These are phyloP conservation scores for Eutypa lata DNA, from an alignment of 2,329 filamentous ascomycete genomes.

Conservation along the genomic window DNA sequence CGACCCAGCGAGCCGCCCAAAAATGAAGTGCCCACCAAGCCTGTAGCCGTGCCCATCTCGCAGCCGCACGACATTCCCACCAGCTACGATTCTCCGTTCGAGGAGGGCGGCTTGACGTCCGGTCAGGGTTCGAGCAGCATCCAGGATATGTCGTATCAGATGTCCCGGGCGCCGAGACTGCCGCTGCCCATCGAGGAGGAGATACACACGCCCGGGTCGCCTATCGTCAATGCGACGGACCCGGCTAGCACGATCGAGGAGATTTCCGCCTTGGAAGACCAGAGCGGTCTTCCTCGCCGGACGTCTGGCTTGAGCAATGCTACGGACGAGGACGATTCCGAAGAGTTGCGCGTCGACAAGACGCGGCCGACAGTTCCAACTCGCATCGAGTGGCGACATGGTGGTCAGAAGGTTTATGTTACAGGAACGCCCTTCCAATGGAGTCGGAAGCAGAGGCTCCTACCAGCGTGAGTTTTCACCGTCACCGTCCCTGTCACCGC, in stretches of 20 bases:
- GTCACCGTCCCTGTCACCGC: constrained; percentile 6
- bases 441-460: constrained; percentile 88
- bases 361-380: constrained; percentile 79
- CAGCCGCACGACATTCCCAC: constrained; percentile 23
- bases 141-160: constrained; percentile 58
- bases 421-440: constrained; percentile 97
- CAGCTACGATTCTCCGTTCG: constrained; percentile 32
- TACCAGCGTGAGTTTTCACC: constrained; percentile 68
- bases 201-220: constrained; percentile 82
- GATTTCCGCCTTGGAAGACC: constrained; percentile 46
- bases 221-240: constrained; percentile 74
- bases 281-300: constrained; percentile 49
- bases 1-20: constrained; percentile 31
- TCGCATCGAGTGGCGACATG: constrained; percentile 77
- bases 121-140: constrained; percentile 54
- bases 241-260: constrained; percentile 45
- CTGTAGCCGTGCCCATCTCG: constrained; percentile 53
- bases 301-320: constrained; percentile 59
- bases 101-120: constrained; percentile 37
- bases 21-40: constrained; percentile 48
- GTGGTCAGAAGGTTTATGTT: constrained; percentile 88
- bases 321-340: constrained; percentile 73
- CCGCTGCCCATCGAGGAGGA: constrained; percentile 94
- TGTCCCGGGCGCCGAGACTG: constrained; percentile 76
- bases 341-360: constrained; percentile 74